These are phyloP conservation scores for Aspergillus quadrilineatus DNA, from an alignment of 2,329 filamentous ascomycete species.

Conservation along the genomic window DNA sequence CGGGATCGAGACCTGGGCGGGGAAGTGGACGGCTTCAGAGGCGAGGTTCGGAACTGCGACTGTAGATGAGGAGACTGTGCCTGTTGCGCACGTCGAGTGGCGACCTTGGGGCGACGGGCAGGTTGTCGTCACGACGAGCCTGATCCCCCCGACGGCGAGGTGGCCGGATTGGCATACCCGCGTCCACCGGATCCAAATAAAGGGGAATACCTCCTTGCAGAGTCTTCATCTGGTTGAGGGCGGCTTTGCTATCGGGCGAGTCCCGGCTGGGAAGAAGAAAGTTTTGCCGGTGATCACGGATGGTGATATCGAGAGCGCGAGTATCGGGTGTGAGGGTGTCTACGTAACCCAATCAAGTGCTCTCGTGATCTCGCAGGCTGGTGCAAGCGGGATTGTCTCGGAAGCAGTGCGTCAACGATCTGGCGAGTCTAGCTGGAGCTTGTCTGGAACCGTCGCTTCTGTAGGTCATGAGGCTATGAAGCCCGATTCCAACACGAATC, in stretches of 20 bases:
- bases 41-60: not conserved
- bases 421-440: too few species aligned
- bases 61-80: not conserved
- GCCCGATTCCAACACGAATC: slow-evolving; percentile 35
- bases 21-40: slow-evolving; percentile 4
- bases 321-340: not conserved
- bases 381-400: not conserved
- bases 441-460: slow-evolving; percentile 8
- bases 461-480: slow-evolving; percentile 18
- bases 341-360: not conserved
- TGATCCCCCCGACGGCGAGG: slow-evolving; percentile 28
- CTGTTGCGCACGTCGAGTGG: slow-evolving; percentile 1
- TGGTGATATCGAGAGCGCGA: too few species aligned
- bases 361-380: not conserved
- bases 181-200: slow-evolving; percentile 24
- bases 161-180: slow-evolving; percentile 37
- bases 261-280: not conserved
- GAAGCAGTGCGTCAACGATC: not conserved
- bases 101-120: slow-evolving; percentile 1
- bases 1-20: slow-evolving; percentile 6
- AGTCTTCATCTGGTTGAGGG: slow-evolving; percentile 10
- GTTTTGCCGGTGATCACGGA: slow-evolving; percentile 13
- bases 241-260: slow-evolving; percentile 7
- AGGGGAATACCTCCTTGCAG: not conserved
- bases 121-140: slow-evolving; percentile 27